Evolutionary conservation across 257 asterid species (phyloP), one percentile per base, ranked within the genome.

Genomic region (Mentha longifolia): DNA sequence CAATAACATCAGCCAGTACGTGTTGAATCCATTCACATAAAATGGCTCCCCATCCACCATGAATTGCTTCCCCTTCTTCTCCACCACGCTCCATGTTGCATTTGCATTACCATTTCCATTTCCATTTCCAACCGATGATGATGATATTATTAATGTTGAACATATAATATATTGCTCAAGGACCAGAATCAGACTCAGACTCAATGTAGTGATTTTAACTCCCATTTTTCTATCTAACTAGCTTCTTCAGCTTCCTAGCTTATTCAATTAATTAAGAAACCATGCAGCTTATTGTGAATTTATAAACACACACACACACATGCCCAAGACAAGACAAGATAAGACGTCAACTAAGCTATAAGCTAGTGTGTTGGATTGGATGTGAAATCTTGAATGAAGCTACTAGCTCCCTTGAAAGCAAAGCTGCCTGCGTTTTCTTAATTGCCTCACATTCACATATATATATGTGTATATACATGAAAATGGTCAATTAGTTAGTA

Each of bases 1-100:
- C 46, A 91, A 86, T 16, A 94, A 92, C 97, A 94, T 94, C 25
- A 91, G 73, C 98, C 98, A 91, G 41, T 94, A 94, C 9, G 97
- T 94, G 84, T 94, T 94, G 96, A 94, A 94, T 46, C 98, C 97
- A 54, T 94, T 91, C n/a, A 91, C 86, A 59, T 94, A 94, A 69
- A 89, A 94, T 4, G 98, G 98, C 13, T 82, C 88, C 3, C 88
- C 91, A 33, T 89, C 70, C 15, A 91, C 70, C 6, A 62, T 59
- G 72, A 94, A 91, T 30, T 94, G 98, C 75, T 86, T 87, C 57
- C 95, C 96, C 30, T 63, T 80, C 65, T 17, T 87, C 84, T 83
- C 88, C 71, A 86, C 97, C 87, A 86, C 80, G 28, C 79, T 74
- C 97, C 97, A 91, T 47, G 74, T 28, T 28, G 31, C 31, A 28